Evolutionary conservation across 441 rosid species (phyloP).

Genomic region (Daphne laureola): DNA sequence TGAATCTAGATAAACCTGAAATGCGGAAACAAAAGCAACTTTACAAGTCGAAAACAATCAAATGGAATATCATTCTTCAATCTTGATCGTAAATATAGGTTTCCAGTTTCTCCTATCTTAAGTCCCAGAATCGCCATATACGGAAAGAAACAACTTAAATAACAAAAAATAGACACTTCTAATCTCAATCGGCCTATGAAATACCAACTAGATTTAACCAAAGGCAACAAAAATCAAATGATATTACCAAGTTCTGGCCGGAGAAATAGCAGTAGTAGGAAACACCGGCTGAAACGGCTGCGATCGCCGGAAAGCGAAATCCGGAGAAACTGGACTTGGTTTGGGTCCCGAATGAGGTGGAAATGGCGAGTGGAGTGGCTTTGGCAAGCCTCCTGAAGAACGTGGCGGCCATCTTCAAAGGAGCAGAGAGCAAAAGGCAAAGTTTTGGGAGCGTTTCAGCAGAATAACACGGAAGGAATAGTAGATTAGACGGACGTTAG

Average conservation of each 20-base stretch:
- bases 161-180: not conserved
- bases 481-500: too few relatives aligned
- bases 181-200: not conserved
- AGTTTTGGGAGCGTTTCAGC: too few relatives aligned
- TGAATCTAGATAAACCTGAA: conserved; percentile 69
- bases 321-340: conserved; percentile 29
- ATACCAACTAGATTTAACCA: not conserved
- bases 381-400: conserved; percentile 64
- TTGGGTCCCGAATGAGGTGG: conserved; percentile 35
- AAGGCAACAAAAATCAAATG: conserved; percentile 2
- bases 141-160: not conserved
- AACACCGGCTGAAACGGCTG: conserved; percentile 81
- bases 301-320: conserved; percentile 60
- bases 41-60: not conserved
- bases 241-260: conserved; percentile 54
- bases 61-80: not conserved
- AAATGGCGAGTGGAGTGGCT: conserved; percentile 37
- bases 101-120: not conserved
- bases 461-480: too few relatives aligned
- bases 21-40: conserved; percentile 2
- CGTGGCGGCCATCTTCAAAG: conserved; percentile 47
- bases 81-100: not conserved
- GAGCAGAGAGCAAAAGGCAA: conserved; percentile 12
- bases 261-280: conserved; percentile 52
- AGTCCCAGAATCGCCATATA: not conserved